A percentile compares a stretch with the other conserved stretches of the same genome.
These are phyloP conservation scores for Aspergillus bombycis DNA, from an alignment of 2,329 filamentous ascomycete species.

Conservation along the genomic window DNA sequence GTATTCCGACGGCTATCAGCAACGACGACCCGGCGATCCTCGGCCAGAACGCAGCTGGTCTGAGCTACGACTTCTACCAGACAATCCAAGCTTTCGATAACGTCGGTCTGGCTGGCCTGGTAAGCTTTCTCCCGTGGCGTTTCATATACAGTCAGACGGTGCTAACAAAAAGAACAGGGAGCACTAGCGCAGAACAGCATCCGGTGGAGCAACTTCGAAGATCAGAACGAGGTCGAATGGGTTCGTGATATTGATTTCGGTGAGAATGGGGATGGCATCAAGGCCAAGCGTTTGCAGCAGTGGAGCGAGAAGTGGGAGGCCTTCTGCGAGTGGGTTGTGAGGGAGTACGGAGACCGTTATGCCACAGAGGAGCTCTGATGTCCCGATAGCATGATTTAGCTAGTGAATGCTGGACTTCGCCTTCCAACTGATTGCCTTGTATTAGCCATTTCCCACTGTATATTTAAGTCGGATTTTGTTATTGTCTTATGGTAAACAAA, in stretches of 20 bases:
- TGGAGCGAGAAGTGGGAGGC: constrained; percentile 83
- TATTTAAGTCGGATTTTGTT: neutral
- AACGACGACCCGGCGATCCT: constrained; percentile 91
- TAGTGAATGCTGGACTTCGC: neutral
- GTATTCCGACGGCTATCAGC: constrained; percentile 77
- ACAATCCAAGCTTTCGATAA: constrained; percentile 89
- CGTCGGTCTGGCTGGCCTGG: constrained; percentile 82
- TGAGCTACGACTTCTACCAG: constrained; percentile 93
- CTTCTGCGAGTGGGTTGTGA: constrained; percentile 85
- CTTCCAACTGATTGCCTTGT: neutral
- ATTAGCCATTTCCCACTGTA: neutral
- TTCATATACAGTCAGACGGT: neutral
- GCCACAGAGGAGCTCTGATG: neutral
- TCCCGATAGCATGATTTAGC: neutral
- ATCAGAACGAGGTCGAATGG: constrained; percentile 72
- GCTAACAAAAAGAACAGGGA: constrained; percentile 13
- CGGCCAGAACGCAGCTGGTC: constrained; percentile 76
- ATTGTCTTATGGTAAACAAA: too few species aligned
- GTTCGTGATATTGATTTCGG: constrained; percentile 72
- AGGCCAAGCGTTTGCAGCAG: constrained; percentile 71
- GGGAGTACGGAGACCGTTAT: constrained; percentile 12
- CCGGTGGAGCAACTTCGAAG: constrained; percentile 82
- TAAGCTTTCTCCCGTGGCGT: constrained; percentile 40
- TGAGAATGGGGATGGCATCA: constrained; percentile 67
- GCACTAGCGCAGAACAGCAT: constrained; percentile 85